Percentiles rank a stretch among this genome's conserved stretches.
Evolutionary conservation across 1,284 basidiomycete species (phyloP).

Genomic region (Agroathelia rolfsii): DNA sequence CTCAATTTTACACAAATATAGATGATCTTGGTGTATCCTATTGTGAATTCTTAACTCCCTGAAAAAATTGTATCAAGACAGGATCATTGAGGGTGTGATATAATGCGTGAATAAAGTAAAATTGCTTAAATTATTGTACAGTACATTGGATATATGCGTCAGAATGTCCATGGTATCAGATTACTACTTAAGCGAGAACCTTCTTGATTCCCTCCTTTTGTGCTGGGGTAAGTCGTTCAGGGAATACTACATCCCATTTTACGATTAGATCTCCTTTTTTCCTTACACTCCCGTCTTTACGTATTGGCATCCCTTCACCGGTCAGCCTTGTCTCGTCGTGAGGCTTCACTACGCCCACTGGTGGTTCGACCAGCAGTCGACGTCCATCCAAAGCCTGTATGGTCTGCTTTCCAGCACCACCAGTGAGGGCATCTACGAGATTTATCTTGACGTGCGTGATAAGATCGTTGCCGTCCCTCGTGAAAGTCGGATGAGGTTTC

Average conservation of each 20-base stretch:
- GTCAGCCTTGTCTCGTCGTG: conserved; percentile 60
- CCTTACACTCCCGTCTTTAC: conserved; percentile 65
- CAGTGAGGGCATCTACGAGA: conserved; percentile 78
- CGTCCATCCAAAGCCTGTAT: conserved; percentile 74
- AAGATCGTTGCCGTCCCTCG: conserved; percentile 77
- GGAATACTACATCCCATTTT: conserved; percentile 81
- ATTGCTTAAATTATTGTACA: conserved; percentile 1
- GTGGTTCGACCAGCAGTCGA: conserved; percentile 59
- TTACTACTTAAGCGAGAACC: conserved; percentile 39
- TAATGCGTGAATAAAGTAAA: no score
- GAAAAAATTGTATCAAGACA: no score
- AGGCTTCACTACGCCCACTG: conserved; percentile 70
- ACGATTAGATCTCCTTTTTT: conserved; percentile 79
- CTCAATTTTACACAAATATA: no score
- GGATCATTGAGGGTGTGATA: no score
- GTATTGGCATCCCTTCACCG: conserved; percentile 87
- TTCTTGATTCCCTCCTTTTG: conserved; percentile 79
- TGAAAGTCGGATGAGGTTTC: conserved; percentile 73
- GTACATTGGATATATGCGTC: not conserved
- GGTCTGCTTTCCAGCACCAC: conserved; percentile 36
- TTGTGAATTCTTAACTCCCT: no score
- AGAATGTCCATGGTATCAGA: conserved; percentile 1
- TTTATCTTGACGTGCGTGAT: conserved; percentile 53
- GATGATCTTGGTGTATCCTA: no score
- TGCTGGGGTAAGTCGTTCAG: conserved; percentile 55